Evolutionary conservation across 192 early-diverging fungal species (phyloP).

Genomic region (Funneliformis mosseae): DNA sequence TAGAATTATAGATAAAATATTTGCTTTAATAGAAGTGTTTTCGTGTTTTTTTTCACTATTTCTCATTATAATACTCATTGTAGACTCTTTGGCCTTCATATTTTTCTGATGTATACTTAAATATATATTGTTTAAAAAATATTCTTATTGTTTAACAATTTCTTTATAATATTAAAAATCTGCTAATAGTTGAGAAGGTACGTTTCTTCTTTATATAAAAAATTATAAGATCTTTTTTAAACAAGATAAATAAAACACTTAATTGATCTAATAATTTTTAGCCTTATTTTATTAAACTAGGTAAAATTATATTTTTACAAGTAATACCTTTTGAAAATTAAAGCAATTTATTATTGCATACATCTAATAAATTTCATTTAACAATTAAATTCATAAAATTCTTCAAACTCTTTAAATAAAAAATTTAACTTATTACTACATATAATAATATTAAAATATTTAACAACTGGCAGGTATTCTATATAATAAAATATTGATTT

Average conservation of each 20-base stretch:
- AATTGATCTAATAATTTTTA: not conserved
- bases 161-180: slow-evolving; percentile 1
- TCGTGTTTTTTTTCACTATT: no score
- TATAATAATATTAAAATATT: no score
- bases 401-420: no score
- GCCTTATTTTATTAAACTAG: not conserved
- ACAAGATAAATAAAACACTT: not conserved
- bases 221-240: not conserved
- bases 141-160: not conserved
- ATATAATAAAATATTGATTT: no score
- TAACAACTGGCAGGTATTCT: no score
- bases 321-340: not conserved
- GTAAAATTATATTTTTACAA: not conserved
- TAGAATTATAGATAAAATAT: slow-evolving; percentile 17
- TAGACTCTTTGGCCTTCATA: no score
- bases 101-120: not conserved
- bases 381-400: not conserved
- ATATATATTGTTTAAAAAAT: not conserved
- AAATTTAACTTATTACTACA: no score
- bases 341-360: not conserved
- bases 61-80: no score
- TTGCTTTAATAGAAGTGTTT: not conserved
- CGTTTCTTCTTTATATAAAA: not conserved
- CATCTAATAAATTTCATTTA: not conserved
- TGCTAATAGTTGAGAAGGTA: not conserved